A percentile compares a stretch with the other conserved stretches of the same genome.
phyloP scores from a whole-genome alignment of 495 filamentous ascomycete genomes.

The Geoglossum glabrum region DNA sequence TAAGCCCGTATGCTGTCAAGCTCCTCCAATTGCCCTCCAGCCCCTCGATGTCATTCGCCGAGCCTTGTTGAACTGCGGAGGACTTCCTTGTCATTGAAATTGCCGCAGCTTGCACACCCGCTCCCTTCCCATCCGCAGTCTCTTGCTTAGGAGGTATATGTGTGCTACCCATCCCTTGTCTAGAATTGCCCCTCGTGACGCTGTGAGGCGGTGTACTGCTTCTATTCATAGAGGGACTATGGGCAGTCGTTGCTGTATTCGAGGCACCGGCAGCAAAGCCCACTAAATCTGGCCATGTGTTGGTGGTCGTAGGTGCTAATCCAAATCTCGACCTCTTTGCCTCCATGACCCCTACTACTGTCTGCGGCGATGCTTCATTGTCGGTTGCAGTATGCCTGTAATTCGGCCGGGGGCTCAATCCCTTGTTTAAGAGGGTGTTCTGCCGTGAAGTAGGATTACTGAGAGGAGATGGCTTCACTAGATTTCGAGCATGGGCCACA shows the following conservation, averaged over 20 bases:
- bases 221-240: conserved; percentile 20
- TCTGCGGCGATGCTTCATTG: conserved; percentile 41
- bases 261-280: conserved; percentile 44
- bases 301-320: conserved; percentile 33
- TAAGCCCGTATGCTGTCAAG: conserved; percentile 22
- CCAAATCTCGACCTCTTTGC: conserved; percentile 39
- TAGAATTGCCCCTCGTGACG: conserved; percentile 25
- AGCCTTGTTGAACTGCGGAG: conserved; percentile 45
- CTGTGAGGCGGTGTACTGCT: conserved; percentile 26
- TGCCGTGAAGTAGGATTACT: conserved; percentile 39
- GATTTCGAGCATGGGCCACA: conserved; percentile 22
- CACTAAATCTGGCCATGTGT: conserved; percentile 33
- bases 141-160: conserved; percentile 52
- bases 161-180: conserved; percentile 51
- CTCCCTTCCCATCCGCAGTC: conserved; percentile 47
- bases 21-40: conserved; percentile 12
- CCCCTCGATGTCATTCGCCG: conserved; percentile 25
- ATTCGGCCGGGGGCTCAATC: conserved; percentile 20
- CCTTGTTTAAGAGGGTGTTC: conserved; percentile 24
- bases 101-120: conserved; percentile 61
- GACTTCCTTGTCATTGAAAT: conserved; percentile 75
- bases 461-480: conserved; percentile 10
- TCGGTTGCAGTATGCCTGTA: conserved; percentile 25
- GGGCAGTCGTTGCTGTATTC: conserved; percentile 42
- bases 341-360: conserved; percentile 55